Base-by-base conservation (phyloP, 306 rosid species). In the Coriaria nepalensis region DNA sequence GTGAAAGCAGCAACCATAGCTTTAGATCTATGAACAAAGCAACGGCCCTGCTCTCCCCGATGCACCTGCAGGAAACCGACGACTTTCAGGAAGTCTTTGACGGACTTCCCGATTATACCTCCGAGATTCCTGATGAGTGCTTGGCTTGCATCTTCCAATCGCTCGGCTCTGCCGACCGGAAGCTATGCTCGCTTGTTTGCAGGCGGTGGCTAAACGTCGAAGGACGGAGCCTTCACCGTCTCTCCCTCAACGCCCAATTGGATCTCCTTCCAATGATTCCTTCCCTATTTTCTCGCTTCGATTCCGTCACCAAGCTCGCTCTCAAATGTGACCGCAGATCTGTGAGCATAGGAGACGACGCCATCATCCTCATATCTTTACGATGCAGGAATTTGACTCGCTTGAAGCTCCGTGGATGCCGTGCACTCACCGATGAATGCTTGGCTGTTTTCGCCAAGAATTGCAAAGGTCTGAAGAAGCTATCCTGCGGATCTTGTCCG, bases 161-260 rank as follows among this genome's bases (percentile, higher is more conserved):
- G 7, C 81, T 92, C 5, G 40, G 75, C 70, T 63, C 98, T 39
- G 81, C 71, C 29, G 98, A 92, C 53, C 83, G 96, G 47, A 92
- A 76, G 40, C 57, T 58, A 14, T 92, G 98, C 65, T 86, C 98
- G 4, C 81, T 92, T 6, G 98, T 92, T 4, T 86, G 94, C 74
- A 75, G 73, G 50, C 82, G 99, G 53, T 92, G 99, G 99, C 50
- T 79, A 13, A 62, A 37, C 62, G 64, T 92, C 40, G 99, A 92
- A 61, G 99, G 96, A 11, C 96, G 85, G 68, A 85, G 94, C 20
- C 96, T 94, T 9, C 81, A 86, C 40, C 94, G 98, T 2, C 75
- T 92, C 36, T 85, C 94, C 7, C 92, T 92, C 39, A 72, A 73
- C 69, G 93, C 98, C 0, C 69, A 62, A 7, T 11, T 65, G 13